phyloP scores from a whole-genome alignment of 2,329 filamentous ascomycete genomes.

The Mariannaea elegans region DNA sequence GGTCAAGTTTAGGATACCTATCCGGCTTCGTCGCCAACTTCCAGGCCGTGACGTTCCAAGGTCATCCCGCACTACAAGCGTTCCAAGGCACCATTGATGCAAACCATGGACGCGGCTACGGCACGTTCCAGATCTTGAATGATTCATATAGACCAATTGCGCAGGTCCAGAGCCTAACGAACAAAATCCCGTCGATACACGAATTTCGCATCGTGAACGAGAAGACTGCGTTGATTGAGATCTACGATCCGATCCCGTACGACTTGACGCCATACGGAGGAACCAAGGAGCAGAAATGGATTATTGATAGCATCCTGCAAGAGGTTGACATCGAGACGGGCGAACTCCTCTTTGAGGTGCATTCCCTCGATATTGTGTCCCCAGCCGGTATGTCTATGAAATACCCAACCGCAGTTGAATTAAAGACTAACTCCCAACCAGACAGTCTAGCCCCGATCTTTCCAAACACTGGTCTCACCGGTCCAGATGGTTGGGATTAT shows the following conservation, averaged over 20 bases:
- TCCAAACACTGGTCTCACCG: constrained; percentile 12
- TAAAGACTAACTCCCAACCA: background rate
- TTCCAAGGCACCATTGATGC: constrained; percentile 63
- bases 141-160: constrained; percentile 62
- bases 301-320: constrained; percentile 42
- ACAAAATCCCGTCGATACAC: constrained; percentile 60
- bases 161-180: constrained; percentile 58
- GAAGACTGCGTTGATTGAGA: constrained; percentile 60
- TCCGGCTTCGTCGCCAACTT: constrained; percentile 63
- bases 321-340: constrained; percentile 30
- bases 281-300: constrained; percentile 59
- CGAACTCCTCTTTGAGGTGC: constrained; percentile 25
- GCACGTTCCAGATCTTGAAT: constrained; percentile 60
- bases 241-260: constrained; percentile 58
- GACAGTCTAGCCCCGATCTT: constrained; percentile 19
- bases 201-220: constrained; percentile 64
- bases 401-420: background rate
- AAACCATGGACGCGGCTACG: constrained; percentile 60
- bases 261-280: constrained; percentile 56
- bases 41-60: constrained; percentile 57
- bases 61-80: constrained; percentile 58
- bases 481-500: constrained; percentile 35
- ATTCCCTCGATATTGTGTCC: constrained; percentile 20
- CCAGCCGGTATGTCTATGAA: constrained; percentile 14
- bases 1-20: constrained; percentile 63